Evolutionary conservation across 805 yeast species (phyloP), one percentile per base, ranked within the genome.

Genomic region (Suhomyces pyralidae): DNA sequence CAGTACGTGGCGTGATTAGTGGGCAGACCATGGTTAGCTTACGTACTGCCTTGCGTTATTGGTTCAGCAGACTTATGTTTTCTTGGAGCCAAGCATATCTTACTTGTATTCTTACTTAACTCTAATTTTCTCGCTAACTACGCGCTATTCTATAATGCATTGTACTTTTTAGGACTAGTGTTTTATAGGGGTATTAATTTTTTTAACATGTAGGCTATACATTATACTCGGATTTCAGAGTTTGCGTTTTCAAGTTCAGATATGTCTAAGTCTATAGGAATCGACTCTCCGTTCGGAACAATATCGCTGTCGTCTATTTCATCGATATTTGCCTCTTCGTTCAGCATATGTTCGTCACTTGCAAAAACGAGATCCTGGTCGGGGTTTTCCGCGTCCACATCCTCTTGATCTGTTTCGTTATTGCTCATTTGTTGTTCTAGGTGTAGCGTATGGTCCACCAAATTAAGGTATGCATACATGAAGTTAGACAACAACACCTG

Each of bases 381-480:
- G 14, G 32, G 46, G 9, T 47, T 42, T n/a, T 51, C 56, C 6
- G 55, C 46, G 24, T 32, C 53, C 14, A 38, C 53, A 5, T 56
- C 58, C 2, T 55, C 53, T 14, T 46, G 40, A 24, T n/a, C 22
- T 7, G 49, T 14, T 17, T 28, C 48, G 6, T 45, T 38, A 24
- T 34, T 56, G 45, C 66, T 65, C 67, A 70, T 64, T 55, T 85
- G 90, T 61, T 88, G 93, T 55, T 75, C 79, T 55, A 88, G 68
- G 67, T 86, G 90, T 59, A 88, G 74, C 14, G 93, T 92, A 66
- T 93, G 97, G 68, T 93, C 96, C 51, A 94, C 97, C 69, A 94
- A 76, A 65, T 94, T 93, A 76, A 94, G 79, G 69, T 94, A 94
- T 0, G 97, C 93, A 66, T 94, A 94, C 99, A 94, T 94, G 81